phyloP scores from a whole-genome alignment of 2,329 filamentous ascomycete genomes.

The Orbilia ellipsospora region DNA sequence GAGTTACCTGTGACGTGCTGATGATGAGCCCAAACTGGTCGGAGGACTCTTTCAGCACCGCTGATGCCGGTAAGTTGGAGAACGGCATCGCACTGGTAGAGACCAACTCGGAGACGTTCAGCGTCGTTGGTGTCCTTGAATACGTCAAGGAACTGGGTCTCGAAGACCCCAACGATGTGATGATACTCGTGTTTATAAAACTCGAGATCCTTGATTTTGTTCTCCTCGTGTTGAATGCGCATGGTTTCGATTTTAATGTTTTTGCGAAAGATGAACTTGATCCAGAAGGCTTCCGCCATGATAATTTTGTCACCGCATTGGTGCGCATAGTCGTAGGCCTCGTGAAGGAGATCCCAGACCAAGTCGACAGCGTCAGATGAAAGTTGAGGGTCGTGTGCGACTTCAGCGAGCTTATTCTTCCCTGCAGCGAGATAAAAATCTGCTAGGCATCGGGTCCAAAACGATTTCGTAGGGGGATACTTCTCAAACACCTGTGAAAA shows the following conservation, averaged over 20 bases:
- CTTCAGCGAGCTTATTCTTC: conserved; percentile 10
- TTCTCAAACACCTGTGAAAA: conserved; percentile 10
- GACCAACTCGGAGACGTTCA: conserved; percentile 1
- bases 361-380: conserved; percentile 8
- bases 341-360: background rate
- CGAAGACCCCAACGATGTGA: conserved; percentile 8
- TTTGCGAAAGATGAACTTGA: conserved; percentile 4
- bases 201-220: background rate
- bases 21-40: conserved; percentile 20
- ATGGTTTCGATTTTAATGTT: conserved; percentile 19
- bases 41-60: background rate
- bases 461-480: conserved; percentile 1
- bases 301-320: conserved; percentile 22
- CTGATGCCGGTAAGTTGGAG: conserved; percentile 5
- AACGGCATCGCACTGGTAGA: conserved; percentile 16
- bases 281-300: conserved; percentile 14
- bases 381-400: background rate
- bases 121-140: conserved; percentile 24
- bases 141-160: background rate
- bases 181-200: conserved; percentile 16
- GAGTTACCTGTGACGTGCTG: conserved; percentile 21
- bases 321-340: conserved; percentile 5
- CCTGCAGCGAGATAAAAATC: conserved; percentile 21
- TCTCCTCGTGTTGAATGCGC: background rate
- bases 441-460: conserved; percentile 16